phyloP scores from a whole-genome alignment of 305 asterid species.

The Caryopteris hybrid region DNA sequence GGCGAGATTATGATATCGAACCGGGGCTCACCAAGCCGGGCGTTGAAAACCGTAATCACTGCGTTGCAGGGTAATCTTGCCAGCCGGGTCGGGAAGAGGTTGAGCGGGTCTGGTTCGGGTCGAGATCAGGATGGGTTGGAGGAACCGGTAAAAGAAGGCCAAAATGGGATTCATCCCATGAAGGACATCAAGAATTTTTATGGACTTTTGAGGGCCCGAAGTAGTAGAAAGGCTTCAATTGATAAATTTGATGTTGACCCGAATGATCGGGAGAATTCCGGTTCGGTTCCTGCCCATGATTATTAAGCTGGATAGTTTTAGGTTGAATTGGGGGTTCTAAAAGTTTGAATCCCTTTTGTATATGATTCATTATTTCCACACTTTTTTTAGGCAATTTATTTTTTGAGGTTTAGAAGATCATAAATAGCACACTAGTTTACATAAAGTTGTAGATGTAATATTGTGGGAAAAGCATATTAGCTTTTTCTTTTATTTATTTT shows the following conservation, averaged over 20 bases:
- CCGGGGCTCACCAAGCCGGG: slow-evolving; percentile 83
- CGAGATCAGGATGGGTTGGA: slow-evolving; percentile 36
- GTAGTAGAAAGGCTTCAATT: slow-evolving; percentile 44
- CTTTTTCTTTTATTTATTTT: background rate
- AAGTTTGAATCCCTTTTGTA: background rate
- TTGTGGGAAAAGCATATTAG: background rate
- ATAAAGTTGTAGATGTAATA: background rate
- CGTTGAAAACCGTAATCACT: slow-evolving; percentile 65
- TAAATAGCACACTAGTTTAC: background rate
- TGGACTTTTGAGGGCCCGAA: slow-evolving; percentile 57
- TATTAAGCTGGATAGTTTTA: background rate
- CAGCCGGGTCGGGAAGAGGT: slow-evolving; percentile 34
- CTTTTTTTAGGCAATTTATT: background rate
- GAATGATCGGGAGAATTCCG: slow-evolving; percentile 28
- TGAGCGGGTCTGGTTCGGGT: slow-evolving; percentile 39
- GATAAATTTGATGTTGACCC: slow-evolving; percentile 49
- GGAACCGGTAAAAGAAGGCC: slow-evolving; percentile 43
- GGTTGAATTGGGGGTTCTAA: background rate
- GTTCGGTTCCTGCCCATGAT: slow-evolving; percentile 18
- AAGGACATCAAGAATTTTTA: slow-evolving; percentile 68
- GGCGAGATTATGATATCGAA: slow-evolving; percentile 85
- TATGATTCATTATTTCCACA: background rate
- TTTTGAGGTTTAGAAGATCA: background rate
- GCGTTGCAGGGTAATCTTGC: slow-evolving; percentile 61
- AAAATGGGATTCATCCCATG: slow-evolving; percentile 38